A percentile compares a stretch with the other conserved stretches of the same genome.
phyloP scores from a whole-genome alignment of 768 basidiomycete species.

The Tricholoma terreum region DNA sequence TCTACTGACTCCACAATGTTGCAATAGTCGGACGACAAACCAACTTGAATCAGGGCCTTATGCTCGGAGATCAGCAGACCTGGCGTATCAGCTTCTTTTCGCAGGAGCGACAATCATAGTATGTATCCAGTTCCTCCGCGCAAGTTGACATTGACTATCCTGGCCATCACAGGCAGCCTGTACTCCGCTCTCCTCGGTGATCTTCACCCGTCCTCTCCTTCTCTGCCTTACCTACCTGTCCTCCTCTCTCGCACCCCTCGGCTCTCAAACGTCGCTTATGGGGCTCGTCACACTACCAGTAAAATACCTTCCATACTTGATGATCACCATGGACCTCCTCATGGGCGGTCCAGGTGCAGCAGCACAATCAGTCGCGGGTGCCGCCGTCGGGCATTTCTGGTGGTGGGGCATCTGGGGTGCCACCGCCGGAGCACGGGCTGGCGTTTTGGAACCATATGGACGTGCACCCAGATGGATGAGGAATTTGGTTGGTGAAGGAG shows the following conservation, averaged over 20 bases:
- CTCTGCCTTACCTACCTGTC: conserved; percentile 67
- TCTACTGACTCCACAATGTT: conserved; percentile 1
- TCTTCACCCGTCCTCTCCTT: conserved; percentile 66
- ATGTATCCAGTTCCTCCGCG: conserved; percentile 23
- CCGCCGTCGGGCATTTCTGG: conserved; percentile 78
- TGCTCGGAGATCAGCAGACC: conserved; percentile 60
- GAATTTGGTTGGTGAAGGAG: conserved; percentile 43
- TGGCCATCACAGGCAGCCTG: conserved; percentile 41
- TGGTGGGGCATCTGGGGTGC: conserved; percentile 70
- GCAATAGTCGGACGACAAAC: conserved; percentile 57
- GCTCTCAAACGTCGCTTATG: conserved; percentile 69
- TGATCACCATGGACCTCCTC: conserved; percentile 72
- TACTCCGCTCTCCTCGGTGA: conserved; percentile 51
- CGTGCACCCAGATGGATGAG: conserved; percentile 60
- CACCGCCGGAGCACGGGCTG: conserved; percentile 37
- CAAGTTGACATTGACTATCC: not conserved
- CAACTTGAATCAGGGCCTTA: conserved; percentile 65
- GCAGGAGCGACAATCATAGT: conserved; percentile 59
- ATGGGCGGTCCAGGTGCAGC: conserved; percentile 57
- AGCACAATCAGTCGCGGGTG: conserved; percentile 58
- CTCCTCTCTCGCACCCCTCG: conserved; percentile 62
- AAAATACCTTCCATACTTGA: conserved; percentile 68
- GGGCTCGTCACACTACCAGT: conserved; percentile 76
- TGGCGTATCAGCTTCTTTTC: conserved; percentile 70
- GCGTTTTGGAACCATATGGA: conserved; percentile 39